Evolutionary conservation across 257 asterid genomes (phyloP).

Genomic region (Leptodermis oblonga): DNA sequence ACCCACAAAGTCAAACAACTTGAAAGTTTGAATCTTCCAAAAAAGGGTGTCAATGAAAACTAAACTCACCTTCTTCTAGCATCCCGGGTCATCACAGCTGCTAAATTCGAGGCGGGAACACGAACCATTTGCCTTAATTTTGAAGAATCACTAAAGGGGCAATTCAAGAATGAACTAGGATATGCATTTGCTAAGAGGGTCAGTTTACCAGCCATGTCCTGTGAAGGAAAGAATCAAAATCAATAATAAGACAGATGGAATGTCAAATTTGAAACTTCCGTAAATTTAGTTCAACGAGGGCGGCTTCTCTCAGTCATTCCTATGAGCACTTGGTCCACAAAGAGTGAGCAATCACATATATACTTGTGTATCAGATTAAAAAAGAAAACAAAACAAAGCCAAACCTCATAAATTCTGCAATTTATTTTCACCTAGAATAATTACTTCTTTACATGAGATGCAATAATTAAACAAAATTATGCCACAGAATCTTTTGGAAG

Average conservation of each 20-base stretch:
- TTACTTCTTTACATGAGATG: no score
- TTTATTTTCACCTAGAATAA: no score
- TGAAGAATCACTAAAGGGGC: constrained; percentile 17
- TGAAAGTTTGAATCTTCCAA: background rate
- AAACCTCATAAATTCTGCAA: no score
- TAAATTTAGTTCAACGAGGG: background rate
- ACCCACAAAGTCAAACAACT: background rate
- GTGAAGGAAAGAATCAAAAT: background rate
- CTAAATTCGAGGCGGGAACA: constrained; percentile 9
- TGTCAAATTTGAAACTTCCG: background rate
- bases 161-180: constrained; percentile 12
- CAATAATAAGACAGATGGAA: background rate
- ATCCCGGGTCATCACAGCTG: constrained; percentile 3
- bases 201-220: constrained; percentile 6
- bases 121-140: background rate
- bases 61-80: constrained; percentile 40
- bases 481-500: no score
- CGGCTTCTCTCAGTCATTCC: constrained; percentile 6
- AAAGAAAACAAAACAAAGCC: no score
- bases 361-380: no score
- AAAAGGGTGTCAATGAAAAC: background rate
- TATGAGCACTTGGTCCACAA: background rate
- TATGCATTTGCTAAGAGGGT: constrained; percentile 1
- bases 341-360: no score
- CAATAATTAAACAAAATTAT: no score